Evolutionary conservation across 2,329 filamentous ascomycete genomes (phyloP), one percentile per base, ranked within the genome.

Genomic region (Claviceps fusiformis): DNA sequence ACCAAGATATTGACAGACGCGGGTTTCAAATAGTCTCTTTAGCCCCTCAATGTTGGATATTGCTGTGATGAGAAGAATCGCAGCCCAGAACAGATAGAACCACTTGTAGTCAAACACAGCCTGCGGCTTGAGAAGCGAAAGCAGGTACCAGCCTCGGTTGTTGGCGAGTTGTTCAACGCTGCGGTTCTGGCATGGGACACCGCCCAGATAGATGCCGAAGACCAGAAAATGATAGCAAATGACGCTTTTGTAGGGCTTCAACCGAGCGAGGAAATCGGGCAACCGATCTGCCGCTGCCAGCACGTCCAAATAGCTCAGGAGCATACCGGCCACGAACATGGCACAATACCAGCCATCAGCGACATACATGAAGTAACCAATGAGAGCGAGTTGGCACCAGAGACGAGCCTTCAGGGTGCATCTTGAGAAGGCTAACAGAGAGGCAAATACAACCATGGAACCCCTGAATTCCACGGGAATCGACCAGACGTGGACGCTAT

Each of bases 301-400:
- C 5, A 80, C 62, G 59, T 86, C 82, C 35, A 86, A 66, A 56
- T 86, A 81, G 64, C 76, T 77, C 13, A 84, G 72, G 3, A 85
- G 66, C 77, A 85, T 81, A 27, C 83, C 83, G 0, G 74, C 68
- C 13, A 78, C 66, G 63, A 86, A 86, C 66, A 83, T 72, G 17
- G 81, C 73, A 59, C 77, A 79, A 62, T 80, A 81, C 67, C 75
- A 80, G 29, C 81, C 83, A 63, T 88, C 85, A 3, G 75, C 76
- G 53, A 87, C 75, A 64, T 85, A 86, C 63, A 87, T 71, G 62
- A 85, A 86, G 67, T 87, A 88, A 59, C 73, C 71, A 24, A 81
- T 74, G 11, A 88, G 69, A 1, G 64, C 75, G 1, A 72, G 50
- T 60, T 81, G 68, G 62, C 77, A 77, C 65, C 71, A 71, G 0